Base-by-base conservation (phyloP, 176 grass and related monocot species). In the Rhipidocladum racemiflorum region DNA sequence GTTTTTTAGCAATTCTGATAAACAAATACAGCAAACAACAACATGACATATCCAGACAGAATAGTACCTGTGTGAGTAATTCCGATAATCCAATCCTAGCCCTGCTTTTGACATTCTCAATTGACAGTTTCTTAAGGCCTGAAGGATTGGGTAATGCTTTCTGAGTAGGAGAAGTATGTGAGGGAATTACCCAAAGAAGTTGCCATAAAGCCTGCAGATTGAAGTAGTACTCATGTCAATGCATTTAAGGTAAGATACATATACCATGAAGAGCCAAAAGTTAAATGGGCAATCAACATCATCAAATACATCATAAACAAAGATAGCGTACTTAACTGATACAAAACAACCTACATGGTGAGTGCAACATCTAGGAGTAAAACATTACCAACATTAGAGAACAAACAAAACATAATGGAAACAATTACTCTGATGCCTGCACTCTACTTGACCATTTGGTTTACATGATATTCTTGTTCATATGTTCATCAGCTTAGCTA, bases 151-250 rank as follows among this genome's bases (percentile, higher is more conserved):
- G 78, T 25, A 72, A 50, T 32, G 35, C 36, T 83, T 91, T 99
- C 60, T 84, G 87, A 85, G 86, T 66, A 53, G 85, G 62, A 89
- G 85, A 65, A 23, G 72, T 70, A 87, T 91, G 75, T 13, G 89
- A 54, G 87, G 91, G 92, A 70, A 95, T 93, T 80, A 90, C 84
- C 96, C 96, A 99, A 64, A 99, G 85, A 78, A 99, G 96, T 85
- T 99, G 91, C 96, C 96, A 99, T 74, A 99, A 85, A 39, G 96
- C 92, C 96, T 99, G 78, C 70, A 75, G 21, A 85, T 83, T 82
- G 6, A 84, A 72, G 42, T 61, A 68, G 40, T 51, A 61, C 4
- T 68, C 53, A 55, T 72, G 25, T 54, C 61, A 71, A 49, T 61
- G 51, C 61, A 72, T 61, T 42, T 14, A 46, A 40, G 1, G 23